These are phyloP conservation scores for Aspergillaceae sp. DNA, from an alignment of 2,329 filamentous ascomycete species.

Conservation along the genomic window DNA sequence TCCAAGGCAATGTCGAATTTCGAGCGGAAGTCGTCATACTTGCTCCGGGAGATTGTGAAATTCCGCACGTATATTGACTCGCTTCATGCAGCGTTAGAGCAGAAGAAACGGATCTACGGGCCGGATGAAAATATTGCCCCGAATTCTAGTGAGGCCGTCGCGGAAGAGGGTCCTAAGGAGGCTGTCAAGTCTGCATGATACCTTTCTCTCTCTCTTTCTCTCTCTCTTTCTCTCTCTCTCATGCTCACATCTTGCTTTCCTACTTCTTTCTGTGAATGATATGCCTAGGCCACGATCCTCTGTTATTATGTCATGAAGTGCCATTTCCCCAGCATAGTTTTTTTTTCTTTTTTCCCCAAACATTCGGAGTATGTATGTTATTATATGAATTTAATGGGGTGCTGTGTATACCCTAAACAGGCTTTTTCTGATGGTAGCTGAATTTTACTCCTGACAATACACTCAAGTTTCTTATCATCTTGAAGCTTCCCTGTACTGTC, in stretches of 20 bases:
- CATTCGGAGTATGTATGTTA: no score
- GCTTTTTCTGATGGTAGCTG: no score
- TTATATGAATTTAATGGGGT: no score
- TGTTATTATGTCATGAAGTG: no score
- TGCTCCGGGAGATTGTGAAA: constrained; percentile 90
- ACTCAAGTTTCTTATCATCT: no score
- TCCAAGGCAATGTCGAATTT: constrained; percentile 87
- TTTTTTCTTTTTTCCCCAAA: constrained; percentile 1
- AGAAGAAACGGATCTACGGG: constrained; percentile 62
- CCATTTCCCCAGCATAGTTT: not conserved
- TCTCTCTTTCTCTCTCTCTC: constrained; percentile 4
- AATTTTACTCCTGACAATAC: no score
- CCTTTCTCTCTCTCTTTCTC: constrained; percentile 1
- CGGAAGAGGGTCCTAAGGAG: not conserved
- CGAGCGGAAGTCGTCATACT: constrained; percentile 89
- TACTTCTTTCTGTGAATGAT: no score
- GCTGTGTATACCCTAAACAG: no score
- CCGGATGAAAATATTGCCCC: constrained; percentile 13
- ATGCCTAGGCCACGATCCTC: no score
- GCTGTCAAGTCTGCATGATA: not conserved
- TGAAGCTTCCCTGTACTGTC: no score
- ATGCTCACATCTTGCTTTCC: not conserved
- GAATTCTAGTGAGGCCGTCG: constrained; percentile 4
- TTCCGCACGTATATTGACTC: constrained; percentile 92
- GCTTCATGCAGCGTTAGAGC: constrained; percentile 59